Evolutionary conservation across 495 filamentous ascomycete species (phyloP).

Genomic region (Aspergillus leporis): DNA sequence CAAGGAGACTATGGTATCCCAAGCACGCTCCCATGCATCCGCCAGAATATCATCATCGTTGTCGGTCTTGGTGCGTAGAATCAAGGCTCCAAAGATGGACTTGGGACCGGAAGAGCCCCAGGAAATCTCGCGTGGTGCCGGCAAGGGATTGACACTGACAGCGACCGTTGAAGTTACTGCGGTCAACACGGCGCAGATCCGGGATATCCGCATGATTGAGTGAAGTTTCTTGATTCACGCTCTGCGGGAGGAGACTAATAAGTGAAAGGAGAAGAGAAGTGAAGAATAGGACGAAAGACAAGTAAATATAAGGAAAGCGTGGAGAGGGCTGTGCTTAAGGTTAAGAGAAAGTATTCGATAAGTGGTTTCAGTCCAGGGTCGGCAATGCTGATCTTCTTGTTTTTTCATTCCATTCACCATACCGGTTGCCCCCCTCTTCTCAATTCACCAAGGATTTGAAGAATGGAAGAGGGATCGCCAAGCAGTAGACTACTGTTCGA

Average conservation of each 20-base stretch:
- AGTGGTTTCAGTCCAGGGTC: not conserved
- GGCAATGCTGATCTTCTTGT: not conserved
- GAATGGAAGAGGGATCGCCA: not conserved
- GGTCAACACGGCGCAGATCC: conserved; percentile 28
- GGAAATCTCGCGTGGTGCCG: conserved; percentile 52
- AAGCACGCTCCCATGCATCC: conserved; percentile 51
- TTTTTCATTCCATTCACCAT: not conserved
- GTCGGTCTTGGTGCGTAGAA: conserved; percentile 23
- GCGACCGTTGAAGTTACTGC: conserved; percentile 33
- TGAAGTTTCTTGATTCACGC: not conserved
- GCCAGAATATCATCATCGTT: conserved; percentile 32
- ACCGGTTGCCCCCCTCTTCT: not conserved
- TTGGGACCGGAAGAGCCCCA: conserved; percentile 56
- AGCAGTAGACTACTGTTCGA: not conserved
- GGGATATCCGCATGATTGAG: conserved; percentile 33
- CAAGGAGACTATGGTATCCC: conserved; percentile 42
- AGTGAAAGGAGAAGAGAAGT: not conserved
- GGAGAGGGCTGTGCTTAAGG: not conserved
- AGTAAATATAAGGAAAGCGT: not conserved
- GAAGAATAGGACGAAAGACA: not conserved
- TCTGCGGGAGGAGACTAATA: not conserved
- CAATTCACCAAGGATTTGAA: not conserved
- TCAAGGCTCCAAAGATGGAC: conserved; percentile 26
- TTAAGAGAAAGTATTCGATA: not conserved
- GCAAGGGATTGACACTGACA: conserved; percentile 56